Evolutionary conservation across 805 yeast species (phyloP).

Genomic region (Candida arabinofermentans): DNA sequence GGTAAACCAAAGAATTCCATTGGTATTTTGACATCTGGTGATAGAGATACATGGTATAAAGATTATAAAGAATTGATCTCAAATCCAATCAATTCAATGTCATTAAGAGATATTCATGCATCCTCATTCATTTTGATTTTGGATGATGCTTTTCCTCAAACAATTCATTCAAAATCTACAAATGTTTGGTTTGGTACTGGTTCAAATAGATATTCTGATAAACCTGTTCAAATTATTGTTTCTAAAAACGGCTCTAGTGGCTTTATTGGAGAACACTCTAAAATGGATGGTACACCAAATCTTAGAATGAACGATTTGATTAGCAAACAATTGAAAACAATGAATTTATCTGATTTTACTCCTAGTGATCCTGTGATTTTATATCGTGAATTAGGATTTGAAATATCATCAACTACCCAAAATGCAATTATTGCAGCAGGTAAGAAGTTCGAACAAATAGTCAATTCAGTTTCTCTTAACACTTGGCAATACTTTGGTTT

Average conservation of each 20-base stretch:
- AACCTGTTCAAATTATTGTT: constrained; percentile 82
- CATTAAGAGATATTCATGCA: constrained; percentile 66
- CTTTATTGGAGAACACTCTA: constrained; percentile 93
- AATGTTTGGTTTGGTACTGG: constrained; percentile 97
- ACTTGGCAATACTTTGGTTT: constrained; percentile 79
- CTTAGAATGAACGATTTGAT: constrained; percentile 79
- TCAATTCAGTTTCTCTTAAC: constrained; percentile 63
- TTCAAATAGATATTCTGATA: constrained; percentile 83
- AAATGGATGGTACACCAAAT: constrained; percentile 98
- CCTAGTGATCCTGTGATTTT: background rate
- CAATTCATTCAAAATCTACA: constrained; percentile 78
- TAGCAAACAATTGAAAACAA: constrained; percentile 49
- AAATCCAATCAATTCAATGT: constrained; percentile 57
- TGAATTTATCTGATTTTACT: constrained; percentile 7
- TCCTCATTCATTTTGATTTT: constrained; percentile 79
- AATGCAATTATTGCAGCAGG: constrained; percentile 53
- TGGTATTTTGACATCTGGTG: constrained; percentile 77
- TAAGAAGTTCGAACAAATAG: constrained; percentile 49
- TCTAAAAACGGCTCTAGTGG: constrained; percentile 85
- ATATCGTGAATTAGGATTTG: constrained; percentile 45
- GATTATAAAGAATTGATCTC: constrained; percentile 54
- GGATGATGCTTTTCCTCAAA: constrained; percentile 67
- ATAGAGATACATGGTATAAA: constrained; percentile 77
- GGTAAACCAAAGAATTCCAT: constrained; percentile 48
- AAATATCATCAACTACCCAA: constrained; percentile 49